Conservation (phyloP, 177 flowering plant species). For the Vitis hybrid region DNA sequence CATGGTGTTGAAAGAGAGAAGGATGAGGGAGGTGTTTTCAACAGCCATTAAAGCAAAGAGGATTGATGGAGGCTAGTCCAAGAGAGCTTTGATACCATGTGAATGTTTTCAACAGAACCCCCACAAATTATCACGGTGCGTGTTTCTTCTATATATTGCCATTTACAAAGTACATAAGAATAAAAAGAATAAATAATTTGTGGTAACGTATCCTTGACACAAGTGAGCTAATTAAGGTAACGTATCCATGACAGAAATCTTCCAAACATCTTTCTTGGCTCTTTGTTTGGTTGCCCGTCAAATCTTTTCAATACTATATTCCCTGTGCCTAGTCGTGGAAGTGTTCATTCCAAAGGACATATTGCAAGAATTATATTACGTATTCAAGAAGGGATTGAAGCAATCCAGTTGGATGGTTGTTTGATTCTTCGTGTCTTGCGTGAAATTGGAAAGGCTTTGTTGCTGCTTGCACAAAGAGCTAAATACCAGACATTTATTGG, state of each 20-base stretch:
- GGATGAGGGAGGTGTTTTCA: too few species aligned
- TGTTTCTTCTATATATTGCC: too few species aligned
- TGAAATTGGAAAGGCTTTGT: constrained; percentile 74
- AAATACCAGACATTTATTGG: constrained; percentile 61
- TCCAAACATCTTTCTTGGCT: constrained; percentile 78
- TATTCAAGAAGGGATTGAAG: constrained; percentile 91
- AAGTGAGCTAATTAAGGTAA: too few species aligned
- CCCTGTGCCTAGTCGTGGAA: constrained; percentile 80
- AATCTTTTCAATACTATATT: constrained; percentile 77
- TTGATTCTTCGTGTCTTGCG: constrained; percentile 87
- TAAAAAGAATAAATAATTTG: too few species aligned
- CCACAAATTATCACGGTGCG: too few species aligned
- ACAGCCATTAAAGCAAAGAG: too few species aligned
- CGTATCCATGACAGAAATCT: constrained; percentile 17
- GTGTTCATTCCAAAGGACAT: constrained; percentile 89
- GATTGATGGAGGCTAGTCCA: too few species aligned
- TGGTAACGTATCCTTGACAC: too few species aligned
- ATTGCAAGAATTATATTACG: constrained; percentile 67
- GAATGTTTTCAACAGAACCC: too few species aligned
- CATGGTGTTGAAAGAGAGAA: too few species aligned
- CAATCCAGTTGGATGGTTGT: constrained; percentile 76
- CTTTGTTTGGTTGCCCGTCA: constrained; percentile 74
- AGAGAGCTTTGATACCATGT: too few species aligned
- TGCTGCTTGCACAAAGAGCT: constrained; percentile 74
- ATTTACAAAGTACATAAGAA: too few species aligned